Conservation (phyloP, 1,284 basidiomycete genomes). For the Irpex sp. region DNA sequence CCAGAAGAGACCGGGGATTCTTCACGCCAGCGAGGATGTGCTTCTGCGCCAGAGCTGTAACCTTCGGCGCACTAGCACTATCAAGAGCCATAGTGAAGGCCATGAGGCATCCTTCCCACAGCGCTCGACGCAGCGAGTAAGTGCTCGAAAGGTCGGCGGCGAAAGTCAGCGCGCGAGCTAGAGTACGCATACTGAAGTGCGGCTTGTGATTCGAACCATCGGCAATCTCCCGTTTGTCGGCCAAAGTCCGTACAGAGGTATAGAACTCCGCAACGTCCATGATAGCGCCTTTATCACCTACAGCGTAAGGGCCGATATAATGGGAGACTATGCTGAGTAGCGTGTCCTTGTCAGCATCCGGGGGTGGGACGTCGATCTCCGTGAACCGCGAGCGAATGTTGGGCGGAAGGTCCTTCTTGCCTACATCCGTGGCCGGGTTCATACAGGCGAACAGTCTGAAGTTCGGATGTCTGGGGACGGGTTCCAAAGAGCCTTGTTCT, state of each 20-base stretch:
- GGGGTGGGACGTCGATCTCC: constrained; percentile 91
- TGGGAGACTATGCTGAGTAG: constrained; percentile 84
- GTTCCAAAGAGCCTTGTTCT: constrained; percentile 90
- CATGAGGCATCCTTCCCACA: constrained; percentile 98
- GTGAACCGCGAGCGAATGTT: constrained; percentile 91
- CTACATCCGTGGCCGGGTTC: constrained; percentile 99
- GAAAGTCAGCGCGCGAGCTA: constrained; percentile 89
- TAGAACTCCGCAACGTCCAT: constrained; percentile 94
- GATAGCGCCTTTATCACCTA: constrained; percentile 85
- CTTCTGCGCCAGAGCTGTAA: constrained; percentile 67
- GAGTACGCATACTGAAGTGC: constrained; percentile 96
- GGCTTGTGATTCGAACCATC: constrained; percentile 95
- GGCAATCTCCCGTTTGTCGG: constrained; percentile 78
- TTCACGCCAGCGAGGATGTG: constrained; percentile 81
- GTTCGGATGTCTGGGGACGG: constrained; percentile 86
- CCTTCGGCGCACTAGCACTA: constrained; percentile 62
- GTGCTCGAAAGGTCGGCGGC: constrained; percentile 75
- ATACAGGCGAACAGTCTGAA: constrained; percentile 98
- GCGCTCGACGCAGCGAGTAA: constrained; percentile 80
- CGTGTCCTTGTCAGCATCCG: constrained; percentile 90
- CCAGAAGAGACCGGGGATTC: constrained; percentile 73
- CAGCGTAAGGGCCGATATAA: constrained; percentile 82
- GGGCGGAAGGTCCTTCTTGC: constrained; percentile 94
- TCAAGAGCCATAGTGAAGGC: constrained; percentile 96
- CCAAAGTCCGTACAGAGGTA: constrained; percentile 74